These are phyloP conservation scores for Mychonastes homosphaera DNA, from an alignment of 139 green algal genomes.

Conservation along the genomic window DNA sequence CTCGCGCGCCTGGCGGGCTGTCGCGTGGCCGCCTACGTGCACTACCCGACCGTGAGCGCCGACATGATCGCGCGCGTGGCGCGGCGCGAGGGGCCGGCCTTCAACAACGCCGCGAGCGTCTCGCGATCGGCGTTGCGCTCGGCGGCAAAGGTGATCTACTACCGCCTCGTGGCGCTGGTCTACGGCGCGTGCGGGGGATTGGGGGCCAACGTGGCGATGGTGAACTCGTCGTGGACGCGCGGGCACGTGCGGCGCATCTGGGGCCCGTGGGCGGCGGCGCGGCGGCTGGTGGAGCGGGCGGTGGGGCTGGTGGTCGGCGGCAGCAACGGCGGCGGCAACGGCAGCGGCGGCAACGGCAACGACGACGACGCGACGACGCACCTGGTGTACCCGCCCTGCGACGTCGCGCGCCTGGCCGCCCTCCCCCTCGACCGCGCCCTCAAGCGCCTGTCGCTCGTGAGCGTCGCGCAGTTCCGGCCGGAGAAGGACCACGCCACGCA, in stretches of 20 bases:
- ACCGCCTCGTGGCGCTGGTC: conserved; percentile 53
- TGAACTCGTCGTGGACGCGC: conserved; percentile 92
- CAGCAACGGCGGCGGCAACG: not conserved
- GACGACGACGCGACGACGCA: too few relatives aligned
- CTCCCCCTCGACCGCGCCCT: conserved; percentile 70
- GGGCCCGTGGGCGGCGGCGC: conserved; percentile 30
- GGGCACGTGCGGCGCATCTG: conserved; percentile 75
- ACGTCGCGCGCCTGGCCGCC: conserved; percentile 57
- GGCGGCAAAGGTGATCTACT: conserved; percentile 77
- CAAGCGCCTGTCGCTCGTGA: conserved; percentile 71
- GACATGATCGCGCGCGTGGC: conserved; percentile 74
- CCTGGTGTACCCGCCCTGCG: conserved; percentile 80
- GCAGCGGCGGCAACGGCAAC: too few relatives aligned
- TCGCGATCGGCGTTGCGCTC: conserved; percentile 29
- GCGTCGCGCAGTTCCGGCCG: conserved; percentile 85
- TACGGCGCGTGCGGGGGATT: conserved; percentile 56
- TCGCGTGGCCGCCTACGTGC: conserved; percentile 70
- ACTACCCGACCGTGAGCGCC: conserved; percentile 85
- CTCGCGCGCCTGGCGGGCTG: conserved; percentile 51
- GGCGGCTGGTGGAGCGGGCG: conserved; percentile 3
- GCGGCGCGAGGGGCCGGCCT: conserved; percentile 27
- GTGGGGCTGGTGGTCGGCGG: not conserved
- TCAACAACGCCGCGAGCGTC: conserved; percentile 74
- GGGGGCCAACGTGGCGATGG: conserved; percentile 57
- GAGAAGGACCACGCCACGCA: conserved; percentile 84